These are phyloP conservation scores for Tuber calosporum DNA, from an alignment of 495 filamentous ascomycete genomes.

Conservation along the genomic window DNA sequence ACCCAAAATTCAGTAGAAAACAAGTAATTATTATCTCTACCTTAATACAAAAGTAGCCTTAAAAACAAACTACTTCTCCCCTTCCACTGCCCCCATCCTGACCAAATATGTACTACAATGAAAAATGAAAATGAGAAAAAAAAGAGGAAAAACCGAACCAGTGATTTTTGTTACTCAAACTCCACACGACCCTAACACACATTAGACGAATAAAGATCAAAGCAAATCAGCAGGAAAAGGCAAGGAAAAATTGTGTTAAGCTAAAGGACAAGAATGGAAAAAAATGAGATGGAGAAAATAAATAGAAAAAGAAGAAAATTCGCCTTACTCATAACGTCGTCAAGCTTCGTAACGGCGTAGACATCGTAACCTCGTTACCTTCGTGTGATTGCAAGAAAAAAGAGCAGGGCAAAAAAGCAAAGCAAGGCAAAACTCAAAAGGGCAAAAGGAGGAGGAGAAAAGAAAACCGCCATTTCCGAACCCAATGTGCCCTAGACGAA, in stretches of 20 bases:
- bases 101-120: not conserved
- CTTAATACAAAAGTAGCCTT: not conserved
- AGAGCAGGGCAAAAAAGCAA: conserved; percentile 27
- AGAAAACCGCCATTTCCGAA: conserved; percentile 28
- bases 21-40: conserved; percentile 7
- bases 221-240: conserved; percentile 34
- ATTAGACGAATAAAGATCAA: conserved; percentile 29
- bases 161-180: conserved; percentile 2
- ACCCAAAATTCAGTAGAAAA: conserved; percentile 1
- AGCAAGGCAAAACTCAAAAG: conserved; percentile 19
- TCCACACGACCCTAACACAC: not conserved
- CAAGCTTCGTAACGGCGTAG: conserved; percentile 38
- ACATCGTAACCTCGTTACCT: conserved; percentile 35
- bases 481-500: conserved; percentile 36
- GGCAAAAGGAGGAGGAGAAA: conserved; percentile 21
- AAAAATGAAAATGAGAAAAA: not conserved
- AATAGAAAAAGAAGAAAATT: conserved; percentile 24
- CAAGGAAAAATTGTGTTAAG: conserved; percentile 41
- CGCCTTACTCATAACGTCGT: conserved; percentile 24
- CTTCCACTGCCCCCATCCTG: not conserved
- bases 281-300: conserved; percentile 7
- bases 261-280: conserved; percentile 11
- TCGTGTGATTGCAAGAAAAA: conserved; percentile 29
- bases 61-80: conserved; percentile 25
- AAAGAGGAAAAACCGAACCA: not conserved